A percentile compares a stretch with the other conserved stretches of the same genome.
Conservation (phyloP, 1,284 basidiomycete species). For the Phenoliferia sp. region DNA sequence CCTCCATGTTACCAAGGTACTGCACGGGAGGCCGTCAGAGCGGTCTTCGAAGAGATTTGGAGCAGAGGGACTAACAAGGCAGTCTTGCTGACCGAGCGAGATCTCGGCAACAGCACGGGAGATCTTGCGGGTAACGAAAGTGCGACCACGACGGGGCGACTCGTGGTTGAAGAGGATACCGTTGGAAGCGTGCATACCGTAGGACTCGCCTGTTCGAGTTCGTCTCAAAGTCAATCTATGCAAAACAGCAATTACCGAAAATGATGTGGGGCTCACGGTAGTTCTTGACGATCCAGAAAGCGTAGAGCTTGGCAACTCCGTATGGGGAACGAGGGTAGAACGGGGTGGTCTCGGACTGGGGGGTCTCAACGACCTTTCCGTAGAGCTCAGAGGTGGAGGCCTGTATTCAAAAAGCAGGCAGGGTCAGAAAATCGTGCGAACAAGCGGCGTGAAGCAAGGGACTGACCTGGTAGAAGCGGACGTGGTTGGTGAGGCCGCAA, state of each 20-base stretch:
- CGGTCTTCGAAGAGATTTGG: not conserved
- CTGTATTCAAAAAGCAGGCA: constrained; percentile 45
- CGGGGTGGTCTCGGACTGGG: constrained; percentile 84
- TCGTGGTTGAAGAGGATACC: constrained; percentile 70
- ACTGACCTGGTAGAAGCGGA: constrained; percentile 64
- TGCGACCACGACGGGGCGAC: constrained; percentile 80
- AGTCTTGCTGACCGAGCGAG: constrained; percentile 71
- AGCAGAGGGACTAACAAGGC: constrained; percentile 47
- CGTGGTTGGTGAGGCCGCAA: constrained; percentile 77
- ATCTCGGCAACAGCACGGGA: constrained; percentile 84
- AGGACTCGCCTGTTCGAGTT: constrained; percentile 55
- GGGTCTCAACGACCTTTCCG: constrained; percentile 84
- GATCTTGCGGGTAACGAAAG: constrained; percentile 91
- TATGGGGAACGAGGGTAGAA: constrained; percentile 91
- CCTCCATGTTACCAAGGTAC: constrained; percentile 85
- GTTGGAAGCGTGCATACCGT: constrained; percentile 79
- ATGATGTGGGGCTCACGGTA: constrained; percentile 55
- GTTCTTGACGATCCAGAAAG: constrained; percentile 67
- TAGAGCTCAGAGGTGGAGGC: constrained; percentile 91
- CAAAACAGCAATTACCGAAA: not conserved
- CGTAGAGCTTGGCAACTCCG: constrained; percentile 75
- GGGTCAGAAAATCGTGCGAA: not conserved
- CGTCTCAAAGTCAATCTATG: not conserved
- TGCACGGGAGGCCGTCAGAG: not conserved
- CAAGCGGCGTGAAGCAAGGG: not conserved